phyloP scores from a whole-genome alignment of 2,329 filamentous ascomycete genomes.

The Stachybotrys echinatus region DNA sequence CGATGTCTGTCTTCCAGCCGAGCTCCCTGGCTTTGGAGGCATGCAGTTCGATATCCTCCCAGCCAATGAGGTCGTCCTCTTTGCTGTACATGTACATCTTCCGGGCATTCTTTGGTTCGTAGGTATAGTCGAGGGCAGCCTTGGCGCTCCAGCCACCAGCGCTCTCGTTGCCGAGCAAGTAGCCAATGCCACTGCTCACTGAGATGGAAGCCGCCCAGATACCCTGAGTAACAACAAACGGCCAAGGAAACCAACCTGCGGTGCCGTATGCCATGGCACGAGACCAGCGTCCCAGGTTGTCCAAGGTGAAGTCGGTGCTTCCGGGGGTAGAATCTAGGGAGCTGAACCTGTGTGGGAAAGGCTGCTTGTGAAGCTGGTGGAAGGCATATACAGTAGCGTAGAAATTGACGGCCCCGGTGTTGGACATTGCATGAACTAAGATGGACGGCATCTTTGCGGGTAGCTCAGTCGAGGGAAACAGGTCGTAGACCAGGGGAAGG shows the following conservation, averaged over 20 bases:
- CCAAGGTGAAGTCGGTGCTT: slow-evolving; percentile 31
- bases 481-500: slow-evolving; percentile 35
- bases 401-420: slow-evolving; percentile 50
- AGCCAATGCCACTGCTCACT: slow-evolving; percentile 26
- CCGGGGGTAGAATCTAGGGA: slow-evolving; percentile 51
- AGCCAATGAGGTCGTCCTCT: slow-evolving; percentile 50
- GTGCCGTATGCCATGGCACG: slow-evolving; percentile 47
- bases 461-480: slow-evolving; percentile 18
- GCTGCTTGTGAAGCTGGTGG: slow-evolving; percentile 25
- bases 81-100: slow-evolving; percentile 55
- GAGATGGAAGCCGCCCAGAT: slow-evolving; percentile 40
- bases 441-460: slow-evolving; percentile 25
- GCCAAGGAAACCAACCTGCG: slow-evolving; percentile 41
- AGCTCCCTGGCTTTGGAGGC: slow-evolving; percentile 38
- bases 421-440: slow-evolving; percentile 51
- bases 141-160: slow-evolving; percentile 32
- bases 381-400: slow-evolving; percentile 44
- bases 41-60: slow-evolving; percentile 50
- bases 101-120: slow-evolving; percentile 29
- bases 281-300: slow-evolving; percentile 44
- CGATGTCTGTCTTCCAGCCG: slow-evolving; percentile 44
- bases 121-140: slow-evolving; percentile 29
- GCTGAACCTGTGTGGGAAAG: slow-evolving; percentile 42
- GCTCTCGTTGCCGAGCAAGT: slow-evolving; percentile 30
- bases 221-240: slow-evolving; percentile 39